Conservation (phyloP, 1,139 yeast genomes). For the Spathaspora sp. region DNA sequence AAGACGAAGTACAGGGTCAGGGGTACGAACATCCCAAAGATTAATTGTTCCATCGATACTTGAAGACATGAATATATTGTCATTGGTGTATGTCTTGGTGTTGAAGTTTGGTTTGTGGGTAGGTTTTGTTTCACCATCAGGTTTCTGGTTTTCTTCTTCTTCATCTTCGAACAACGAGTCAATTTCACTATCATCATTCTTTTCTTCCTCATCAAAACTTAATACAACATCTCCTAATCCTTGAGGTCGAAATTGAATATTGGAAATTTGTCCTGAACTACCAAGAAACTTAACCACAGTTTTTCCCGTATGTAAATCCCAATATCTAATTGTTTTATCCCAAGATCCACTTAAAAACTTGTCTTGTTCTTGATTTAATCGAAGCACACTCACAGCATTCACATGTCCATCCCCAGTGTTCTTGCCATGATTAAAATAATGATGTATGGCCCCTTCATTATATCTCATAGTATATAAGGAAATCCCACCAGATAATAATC, state of each 20-base stretch:
- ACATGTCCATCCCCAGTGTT: conserved; percentile 47
- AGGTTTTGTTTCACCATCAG: conserved; percentile 15
- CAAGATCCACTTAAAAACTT: conserved; percentile 81
- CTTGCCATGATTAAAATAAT: conserved; percentile 57
- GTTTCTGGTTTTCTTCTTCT: conserved; percentile 21
- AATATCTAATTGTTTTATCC: conserved; percentile 75
- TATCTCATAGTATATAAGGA: conserved; percentile 79
- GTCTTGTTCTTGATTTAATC: conserved; percentile 60
- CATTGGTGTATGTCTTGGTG: conserved; percentile 39
- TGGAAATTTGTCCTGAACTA: conserved; percentile 76
- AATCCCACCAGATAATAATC: conserved; percentile 83
- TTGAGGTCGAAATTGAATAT: conserved; percentile 74
- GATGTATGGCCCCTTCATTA: conserved; percentile 79
- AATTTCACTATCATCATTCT: conserved; percentile 51
- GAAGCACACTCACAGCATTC: conserved; percentile 72
- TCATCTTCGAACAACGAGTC: conserved; percentile 79
- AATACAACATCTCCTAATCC: conserved; percentile 48
- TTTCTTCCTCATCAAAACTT: conserved; percentile 13
- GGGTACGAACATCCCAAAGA: conserved; percentile 77
- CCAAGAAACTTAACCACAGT: conserved; percentile 47
- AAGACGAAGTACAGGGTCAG: conserved; percentile 48
- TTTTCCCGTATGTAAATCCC: conserved; percentile 85
- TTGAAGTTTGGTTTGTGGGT: conserved; percentile 12
- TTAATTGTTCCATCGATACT: conserved; percentile 81
- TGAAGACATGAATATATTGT: conserved; percentile 70